Conservation (phyloP, 306 rosid species). For the Vigna unguiculata region DNA sequence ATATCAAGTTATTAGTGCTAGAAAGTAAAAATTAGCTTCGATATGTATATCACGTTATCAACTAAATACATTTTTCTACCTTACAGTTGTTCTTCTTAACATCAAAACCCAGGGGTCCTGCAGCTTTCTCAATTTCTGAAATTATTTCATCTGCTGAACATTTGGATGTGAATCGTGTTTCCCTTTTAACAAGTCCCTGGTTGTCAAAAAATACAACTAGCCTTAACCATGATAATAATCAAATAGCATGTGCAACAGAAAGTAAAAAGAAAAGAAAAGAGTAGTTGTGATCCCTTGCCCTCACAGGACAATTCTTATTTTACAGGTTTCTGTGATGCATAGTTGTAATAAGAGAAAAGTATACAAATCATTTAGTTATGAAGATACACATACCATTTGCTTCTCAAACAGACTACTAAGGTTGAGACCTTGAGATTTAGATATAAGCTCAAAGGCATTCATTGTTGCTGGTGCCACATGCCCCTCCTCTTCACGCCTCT, state of each 20-base stretch:
- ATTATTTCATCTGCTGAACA: slow-evolving; percentile 86
- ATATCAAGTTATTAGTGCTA: background rate
- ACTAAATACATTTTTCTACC: slow-evolving; percentile 50
- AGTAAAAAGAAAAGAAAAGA: background rate
- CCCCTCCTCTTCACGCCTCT: slow-evolving; percentile 66
- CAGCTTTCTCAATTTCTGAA: slow-evolving; percentile 79
- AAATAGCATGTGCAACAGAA: slow-evolving; percentile 14
- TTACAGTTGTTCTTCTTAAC: slow-evolving; percentile 88
- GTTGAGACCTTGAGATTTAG: slow-evolving; percentile 93
- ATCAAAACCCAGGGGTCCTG: slow-evolving; percentile 87
- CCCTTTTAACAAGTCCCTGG: slow-evolving; percentile 85
- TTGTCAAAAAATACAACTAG: slow-evolving; percentile 36
- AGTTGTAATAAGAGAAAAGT: slow-evolving; percentile 11
- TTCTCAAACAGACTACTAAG: slow-evolving; percentile 86
- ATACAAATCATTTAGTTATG: background rate
- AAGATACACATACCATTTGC: slow-evolving; percentile 77
- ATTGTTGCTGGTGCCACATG: slow-evolving; percentile 70
- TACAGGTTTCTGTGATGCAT: slow-evolving; percentile 15
- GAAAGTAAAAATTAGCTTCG: background rate
- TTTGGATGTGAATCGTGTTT: slow-evolving; percentile 92
- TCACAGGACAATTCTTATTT: background rate
- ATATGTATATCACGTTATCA: background rate
- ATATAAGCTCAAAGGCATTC: slow-evolving; percentile 98
- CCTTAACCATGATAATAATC: slow-evolving; percentile 3
- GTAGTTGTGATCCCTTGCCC: slow-evolving; percentile 25